Evolutionary conservation across 1,284 basidiomycete species (phyloP).

Genomic region (Waitea zeae): DNA sequence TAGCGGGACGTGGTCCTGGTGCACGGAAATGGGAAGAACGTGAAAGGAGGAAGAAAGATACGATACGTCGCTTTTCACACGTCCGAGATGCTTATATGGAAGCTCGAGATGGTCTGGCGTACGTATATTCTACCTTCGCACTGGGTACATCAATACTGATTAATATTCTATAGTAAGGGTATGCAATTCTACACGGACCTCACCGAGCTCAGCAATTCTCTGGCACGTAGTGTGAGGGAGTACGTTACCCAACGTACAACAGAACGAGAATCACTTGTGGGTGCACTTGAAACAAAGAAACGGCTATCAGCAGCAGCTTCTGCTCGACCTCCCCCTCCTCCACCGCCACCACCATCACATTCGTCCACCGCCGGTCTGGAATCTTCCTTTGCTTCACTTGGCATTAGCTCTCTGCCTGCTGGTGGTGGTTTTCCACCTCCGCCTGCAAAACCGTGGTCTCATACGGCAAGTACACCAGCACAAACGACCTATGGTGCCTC

Average conservation of each 20-base stretch:
- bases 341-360: no score
- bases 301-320: no score
- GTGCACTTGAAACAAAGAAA: no score
- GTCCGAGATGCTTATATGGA: constrained; percentile 79
- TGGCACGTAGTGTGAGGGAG: constrained; percentile 41
- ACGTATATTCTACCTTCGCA: constrained; percentile 16
- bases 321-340: no score
- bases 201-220: constrained; percentile 40
- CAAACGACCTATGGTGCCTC: no score
- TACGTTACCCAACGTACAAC: constrained; percentile 50
- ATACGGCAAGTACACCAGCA: no score
- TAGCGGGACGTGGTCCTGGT: constrained; percentile 50
- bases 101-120: constrained; percentile 72
- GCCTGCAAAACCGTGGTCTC: no score
- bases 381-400: no score
- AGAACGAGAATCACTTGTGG: constrained; percentile 55
- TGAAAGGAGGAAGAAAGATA: constrained; percentile 61
- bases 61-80: constrained; percentile 50
- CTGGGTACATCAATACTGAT: constrained; percentile 1
- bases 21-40: constrained; percentile 68
- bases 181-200: constrained; percentile 80
- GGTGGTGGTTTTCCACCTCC: no score
- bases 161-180: constrained; percentile 45
- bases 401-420: no score
- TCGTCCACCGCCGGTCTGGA: no score